Evolutionary conservation across 148 eudicot species (phyloP).

Genomic region (Simmondsia chinensis): DNA sequence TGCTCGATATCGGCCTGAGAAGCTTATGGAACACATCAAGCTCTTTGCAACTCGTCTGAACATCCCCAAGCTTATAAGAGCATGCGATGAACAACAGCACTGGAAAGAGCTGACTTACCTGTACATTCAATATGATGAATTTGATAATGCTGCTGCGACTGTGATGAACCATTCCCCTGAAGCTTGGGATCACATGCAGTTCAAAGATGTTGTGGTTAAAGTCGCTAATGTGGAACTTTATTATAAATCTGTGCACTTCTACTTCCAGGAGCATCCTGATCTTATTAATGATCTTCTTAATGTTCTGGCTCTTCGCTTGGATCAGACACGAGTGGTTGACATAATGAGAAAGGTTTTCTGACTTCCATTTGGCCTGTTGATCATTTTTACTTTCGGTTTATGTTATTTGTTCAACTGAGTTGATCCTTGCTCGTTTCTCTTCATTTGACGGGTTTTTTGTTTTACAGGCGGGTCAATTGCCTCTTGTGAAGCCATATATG

Average conservation of each 20-base stretch:
- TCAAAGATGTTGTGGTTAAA: slow-evolving; percentile 87
- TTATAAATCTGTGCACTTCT: slow-evolving; percentile 95
- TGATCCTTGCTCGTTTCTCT: background rate
- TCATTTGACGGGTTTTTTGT: slow-evolving; percentile 1
- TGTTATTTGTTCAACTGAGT: background rate
- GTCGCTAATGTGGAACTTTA: slow-evolving; percentile 98
- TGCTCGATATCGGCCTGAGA: slow-evolving; percentile 93
- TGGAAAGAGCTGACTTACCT: slow-evolving; percentile 92
- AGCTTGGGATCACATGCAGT: slow-evolving; percentile 99
- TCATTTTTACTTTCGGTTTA: background rate
- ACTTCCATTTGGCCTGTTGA: background rate
- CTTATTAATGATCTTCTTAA: slow-evolving; percentile 89
- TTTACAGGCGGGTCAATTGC: slow-evolving; percentile 76
- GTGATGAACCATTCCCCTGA: slow-evolving; percentile 99
- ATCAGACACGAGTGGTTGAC: slow-evolving; percentile 97
- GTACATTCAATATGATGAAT: slow-evolving; percentile 93
- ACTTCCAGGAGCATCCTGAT: slow-evolving; percentile 97
- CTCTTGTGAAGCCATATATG: slow-evolving; percentile 96
- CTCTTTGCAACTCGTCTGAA: slow-evolving; percentile 95
- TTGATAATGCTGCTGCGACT: slow-evolving; percentile 97
- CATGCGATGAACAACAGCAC: slow-evolving; percentile 97
- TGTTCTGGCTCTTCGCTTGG: slow-evolving; percentile 95
- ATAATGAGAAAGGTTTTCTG: slow-evolving; percentile 87
- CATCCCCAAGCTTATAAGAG: slow-evolving; percentile 94
- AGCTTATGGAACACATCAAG: slow-evolving; percentile 99